Evolutionary conservation across 2,329 filamentous ascomycete genomes (phyloP).

Genomic region (Onygenales sp.): DNA sequence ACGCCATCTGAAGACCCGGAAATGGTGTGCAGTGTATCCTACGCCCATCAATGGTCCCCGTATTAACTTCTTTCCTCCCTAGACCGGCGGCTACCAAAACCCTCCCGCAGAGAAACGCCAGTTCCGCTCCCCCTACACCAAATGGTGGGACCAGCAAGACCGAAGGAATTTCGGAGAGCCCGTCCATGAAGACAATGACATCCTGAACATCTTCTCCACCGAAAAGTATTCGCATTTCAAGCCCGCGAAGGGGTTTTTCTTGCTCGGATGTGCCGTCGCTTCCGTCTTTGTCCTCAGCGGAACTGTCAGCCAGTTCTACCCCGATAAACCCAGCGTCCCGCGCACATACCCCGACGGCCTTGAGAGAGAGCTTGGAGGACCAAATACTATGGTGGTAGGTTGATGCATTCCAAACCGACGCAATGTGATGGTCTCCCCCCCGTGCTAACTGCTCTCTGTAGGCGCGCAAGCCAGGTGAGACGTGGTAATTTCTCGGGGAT

Average conservation of each 20-base stretch:
- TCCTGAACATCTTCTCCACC: slow-evolving; percentile 79
- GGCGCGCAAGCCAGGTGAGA: slow-evolving; percentile 30
- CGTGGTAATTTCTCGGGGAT: neutral
- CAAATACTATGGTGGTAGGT: slow-evolving; percentile 57
- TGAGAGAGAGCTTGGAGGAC: slow-evolving; percentile 64
- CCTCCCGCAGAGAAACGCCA: slow-evolving; percentile 65
- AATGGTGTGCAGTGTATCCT: slow-evolving; percentile 25
- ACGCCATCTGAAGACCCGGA: slow-evolving; percentile 32
- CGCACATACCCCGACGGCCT: slow-evolving; percentile 61
- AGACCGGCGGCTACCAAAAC: slow-evolving; percentile 42
- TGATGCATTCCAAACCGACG: neutral
- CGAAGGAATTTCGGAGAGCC: slow-evolving; percentile 94
- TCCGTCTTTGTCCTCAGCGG: slow-evolving; percentile 57
- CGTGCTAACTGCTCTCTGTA: slow-evolving; percentile 9
- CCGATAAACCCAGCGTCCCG: slow-evolving; percentile 60
- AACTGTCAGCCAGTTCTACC: slow-evolving; percentile 59
- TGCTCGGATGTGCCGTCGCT: slow-evolving; percentile 59
- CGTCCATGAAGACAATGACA: slow-evolving; percentile 92
- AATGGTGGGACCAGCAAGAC: slow-evolving; percentile 98
- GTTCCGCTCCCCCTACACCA: slow-evolving; percentile 82
- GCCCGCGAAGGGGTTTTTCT: slow-evolving; percentile 58
- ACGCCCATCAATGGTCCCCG: neutral
- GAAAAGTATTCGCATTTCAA: slow-evolving; percentile 81
- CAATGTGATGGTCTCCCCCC: neutral
- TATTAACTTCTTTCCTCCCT: slow-evolving; percentile 3